Conservation (phyloP, 257 asterid species). For the Rubia yunnanensis region DNA sequence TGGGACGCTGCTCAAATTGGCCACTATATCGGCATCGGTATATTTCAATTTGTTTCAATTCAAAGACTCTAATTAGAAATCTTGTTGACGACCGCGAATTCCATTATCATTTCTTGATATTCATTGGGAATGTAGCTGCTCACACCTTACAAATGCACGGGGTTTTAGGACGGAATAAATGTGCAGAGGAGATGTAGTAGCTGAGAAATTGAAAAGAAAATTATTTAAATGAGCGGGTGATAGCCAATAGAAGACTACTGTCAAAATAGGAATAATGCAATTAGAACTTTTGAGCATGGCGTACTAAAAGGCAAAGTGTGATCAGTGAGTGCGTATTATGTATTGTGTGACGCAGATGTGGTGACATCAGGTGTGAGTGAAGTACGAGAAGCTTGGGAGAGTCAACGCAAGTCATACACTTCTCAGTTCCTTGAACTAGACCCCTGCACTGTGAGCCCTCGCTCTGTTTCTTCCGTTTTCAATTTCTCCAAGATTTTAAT, state of each 20-base stretch:
- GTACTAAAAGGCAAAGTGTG: too few species aligned
- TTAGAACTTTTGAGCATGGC: neutral
- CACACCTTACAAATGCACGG: too few species aligned
- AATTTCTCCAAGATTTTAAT: slow-evolving; percentile 6
- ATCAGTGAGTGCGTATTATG: too few species aligned
- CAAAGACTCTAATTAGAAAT: too few species aligned
- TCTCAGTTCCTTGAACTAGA: slow-evolving; percentile 79
- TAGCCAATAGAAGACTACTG: neutral
- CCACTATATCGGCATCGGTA: slow-evolving; percentile 87
- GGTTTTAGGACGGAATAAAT: neutral
- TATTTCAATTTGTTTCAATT: neutral
- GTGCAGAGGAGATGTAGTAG: neutral
- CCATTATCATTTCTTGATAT: neutral
- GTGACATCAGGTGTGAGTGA: slow-evolving; percentile 63
- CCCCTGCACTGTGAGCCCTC: slow-evolving; percentile 69
- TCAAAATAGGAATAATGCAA: neutral
- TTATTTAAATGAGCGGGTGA: neutral
- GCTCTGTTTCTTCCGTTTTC: neutral
- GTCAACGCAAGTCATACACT: slow-evolving; percentile 81
- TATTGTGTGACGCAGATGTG: slow-evolving; percentile 40
- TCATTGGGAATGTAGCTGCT: neutral
- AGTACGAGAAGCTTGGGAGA: slow-evolving; percentile 88
- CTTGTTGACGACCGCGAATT: too few species aligned
- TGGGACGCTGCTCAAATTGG: slow-evolving; percentile 98
- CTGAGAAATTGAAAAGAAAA: too few species aligned